These are phyloP conservation scores for Penicillium brasilianum DNA, from an alignment of 2,329 filamentous ascomycete species.

Conservation along the genomic window DNA sequence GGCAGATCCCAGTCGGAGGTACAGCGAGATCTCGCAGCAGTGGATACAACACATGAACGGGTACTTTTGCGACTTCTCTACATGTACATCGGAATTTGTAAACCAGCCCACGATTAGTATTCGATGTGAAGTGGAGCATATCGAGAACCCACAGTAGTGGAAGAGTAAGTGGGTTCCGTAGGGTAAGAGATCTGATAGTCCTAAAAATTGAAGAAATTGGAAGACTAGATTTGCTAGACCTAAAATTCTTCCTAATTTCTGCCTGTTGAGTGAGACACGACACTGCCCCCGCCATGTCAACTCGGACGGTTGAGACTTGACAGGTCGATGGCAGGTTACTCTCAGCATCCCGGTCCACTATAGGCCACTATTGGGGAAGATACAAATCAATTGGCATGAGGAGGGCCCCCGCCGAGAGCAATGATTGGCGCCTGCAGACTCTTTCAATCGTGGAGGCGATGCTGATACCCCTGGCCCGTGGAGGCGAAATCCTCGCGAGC, in stretches of 20 bases:
- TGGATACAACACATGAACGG: slow-evolving; percentile 26
- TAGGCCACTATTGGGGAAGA: slow-evolving; percentile 27
- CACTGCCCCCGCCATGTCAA: slow-evolving; percentile 13
- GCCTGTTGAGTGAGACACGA: not conserved
- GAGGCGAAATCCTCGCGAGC: slow-evolving; percentile 5
- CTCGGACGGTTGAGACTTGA: slow-evolving; percentile 26
- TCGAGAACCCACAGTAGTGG: not conserved
- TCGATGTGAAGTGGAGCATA: slow-evolving; percentile 2
- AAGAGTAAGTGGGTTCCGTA: not conserved
- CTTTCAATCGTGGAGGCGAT: not conserved
- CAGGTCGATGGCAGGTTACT: slow-evolving; percentile 26
- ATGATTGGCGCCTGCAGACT: slow-evolving; percentile 17
- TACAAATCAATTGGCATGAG: slow-evolving; percentile 13
- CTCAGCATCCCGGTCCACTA: slow-evolving; percentile 19
- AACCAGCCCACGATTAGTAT: slow-evolving; percentile 7
- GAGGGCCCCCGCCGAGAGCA: not conserved
- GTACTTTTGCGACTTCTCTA: slow-evolving; percentile 20
- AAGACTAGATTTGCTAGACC: not conserved
- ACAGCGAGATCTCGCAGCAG: slow-evolving; percentile 19
- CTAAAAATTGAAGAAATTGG: not conserved
- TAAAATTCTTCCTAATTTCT: too few relatives aligned
- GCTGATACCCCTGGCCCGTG: slow-evolving; percentile 6
- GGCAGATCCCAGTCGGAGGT: slow-evolving; percentile 11
- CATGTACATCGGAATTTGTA: slow-evolving; percentile 1
- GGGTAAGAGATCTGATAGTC: not conserved